phyloP scores from a whole-genome alignment of 352 stramenopile genomes.

The Phytophthora syringae region DNA sequence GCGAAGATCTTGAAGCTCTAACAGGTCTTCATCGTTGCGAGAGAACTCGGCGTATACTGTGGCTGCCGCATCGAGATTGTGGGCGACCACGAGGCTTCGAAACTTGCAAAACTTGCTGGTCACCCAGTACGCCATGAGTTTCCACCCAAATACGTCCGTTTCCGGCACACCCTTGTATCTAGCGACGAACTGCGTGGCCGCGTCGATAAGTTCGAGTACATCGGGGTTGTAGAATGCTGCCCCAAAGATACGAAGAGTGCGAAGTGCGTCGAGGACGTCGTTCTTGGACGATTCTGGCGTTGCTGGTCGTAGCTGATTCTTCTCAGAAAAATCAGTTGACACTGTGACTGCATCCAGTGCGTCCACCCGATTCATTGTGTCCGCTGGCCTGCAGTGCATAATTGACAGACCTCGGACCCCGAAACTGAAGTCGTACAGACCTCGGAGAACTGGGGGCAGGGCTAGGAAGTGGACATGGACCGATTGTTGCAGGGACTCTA shows the following conservation, averaged over 20 bases:
- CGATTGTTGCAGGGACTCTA: constrained; percentile 16
- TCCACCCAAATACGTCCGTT: too few relatives aligned
- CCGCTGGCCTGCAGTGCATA: constrained; percentile 5
- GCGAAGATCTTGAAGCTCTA: too few relatives aligned
- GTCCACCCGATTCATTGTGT: neutral
- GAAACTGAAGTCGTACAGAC: constrained; percentile 12
- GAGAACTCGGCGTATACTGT: too few relatives aligned
- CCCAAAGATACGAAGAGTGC: too few relatives aligned
- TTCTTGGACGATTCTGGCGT: neutral
- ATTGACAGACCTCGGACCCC: neutral
- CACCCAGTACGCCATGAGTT: too few relatives aligned
- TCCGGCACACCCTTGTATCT: too few relatives aligned
- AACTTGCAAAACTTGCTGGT: too few relatives aligned
- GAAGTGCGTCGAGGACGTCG: neutral
- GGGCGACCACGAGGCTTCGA: too few relatives aligned
- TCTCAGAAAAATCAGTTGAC: constrained; percentile 12
- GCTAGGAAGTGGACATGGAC: constrained; percentile 6
- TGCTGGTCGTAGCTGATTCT: neutral
- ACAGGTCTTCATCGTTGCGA: neutral
- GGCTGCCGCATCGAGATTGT: too few relatives aligned
- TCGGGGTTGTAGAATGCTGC: too few relatives aligned
- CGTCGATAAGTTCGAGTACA: too few relatives aligned
- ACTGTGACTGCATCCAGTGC: neutral
- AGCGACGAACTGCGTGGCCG: too few relatives aligned
- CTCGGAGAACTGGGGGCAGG: neutral